Evolutionary conservation across 495 filamentous ascomycete genomes (phyloP), one percentile per base, ranked within the genome.

Genomic region (Podospora fimiseda): DNA sequence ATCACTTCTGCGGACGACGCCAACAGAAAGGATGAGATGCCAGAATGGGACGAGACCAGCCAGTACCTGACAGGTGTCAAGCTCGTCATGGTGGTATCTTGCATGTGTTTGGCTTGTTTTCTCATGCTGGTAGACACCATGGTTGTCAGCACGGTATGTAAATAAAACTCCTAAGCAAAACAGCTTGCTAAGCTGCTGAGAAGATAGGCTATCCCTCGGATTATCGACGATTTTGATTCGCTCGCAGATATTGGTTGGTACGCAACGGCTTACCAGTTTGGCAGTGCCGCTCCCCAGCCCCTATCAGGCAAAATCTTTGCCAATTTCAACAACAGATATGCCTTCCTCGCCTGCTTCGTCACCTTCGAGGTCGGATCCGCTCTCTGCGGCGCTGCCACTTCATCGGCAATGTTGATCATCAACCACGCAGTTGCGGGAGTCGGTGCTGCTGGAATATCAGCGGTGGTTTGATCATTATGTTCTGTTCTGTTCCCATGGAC

Each of bases 231-330:
- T 7, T 77, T 79, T 52, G 45, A 72, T 46, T 71, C 71, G 1
- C 56, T 76, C 15, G 57, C 53, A 2, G 75, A 80, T 60, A 69
- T 80, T 18, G 72, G 76, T 48, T 83, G 79, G 80, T 83, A 83
- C 54, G 78, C 73, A 4, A 70, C 64, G 40, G 71, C 71, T 6
- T 82, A 82, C 53, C 60, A 78, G 33, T 56, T 83, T 69, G 59
- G 70, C 43, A 65, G 59, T 57, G 72, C 68, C 24, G 65, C 54
- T 42, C 55, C 59, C 39, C 72, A 78, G 46, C 73, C 78, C n/a
- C 53, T 79, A 15, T 78, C 63, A 19, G 79, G 79, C 11, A 77
- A 73, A 52, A 41, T 81, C 21, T 83, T 75, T 60, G 71, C 68
- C 30, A 67, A 68, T 40, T 76, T 74, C 50, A 40, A 71, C 16